Percentiles rank a stretch among this genome's conserved stretches.
These are phyloP conservation scores for Metschnikowia corniflorae DNA, from an alignment of 805 yeast species.

Conservation along the genomic window DNA sequence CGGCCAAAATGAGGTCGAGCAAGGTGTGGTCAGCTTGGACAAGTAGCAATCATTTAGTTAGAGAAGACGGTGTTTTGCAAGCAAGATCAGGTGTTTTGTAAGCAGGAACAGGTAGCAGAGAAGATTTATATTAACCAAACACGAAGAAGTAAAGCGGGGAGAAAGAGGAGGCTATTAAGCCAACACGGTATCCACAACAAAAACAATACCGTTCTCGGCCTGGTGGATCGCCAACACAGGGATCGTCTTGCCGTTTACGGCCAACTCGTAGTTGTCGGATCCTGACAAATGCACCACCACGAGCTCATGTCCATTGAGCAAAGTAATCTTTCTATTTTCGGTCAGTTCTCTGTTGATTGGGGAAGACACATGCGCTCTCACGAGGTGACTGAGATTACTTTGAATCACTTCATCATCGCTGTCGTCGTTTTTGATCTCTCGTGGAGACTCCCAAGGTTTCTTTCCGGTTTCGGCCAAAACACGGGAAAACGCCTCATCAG, in stretches of 20 bases:
- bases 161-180: background rate
- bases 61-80: too few species aligned
- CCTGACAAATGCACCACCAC: conserved; percentile 4
- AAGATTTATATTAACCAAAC: too few species aligned
- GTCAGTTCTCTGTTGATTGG: conserved; percentile 6
- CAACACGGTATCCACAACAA: conserved; percentile 35
- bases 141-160: too few species aligned
- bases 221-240: conserved; percentile 26
- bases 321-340: conserved; percentile 3
- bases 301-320: conserved; percentile 8
- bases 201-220: conserved; percentile 39
- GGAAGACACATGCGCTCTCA: conserved; percentile 53
- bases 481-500: conserved; percentile 47
- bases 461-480: conserved; percentile 42
- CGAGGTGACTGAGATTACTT: conserved; percentile 53
- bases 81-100: too few species aligned
- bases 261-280: conserved; percentile 5
- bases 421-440: conserved; percentile 35
- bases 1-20: conserved; percentile 11
- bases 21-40: conserved; percentile 12
- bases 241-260: conserved; percentile 22
- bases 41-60: too few species aligned
- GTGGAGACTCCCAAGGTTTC: conserved; percentile 87
- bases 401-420: conserved; percentile 38
- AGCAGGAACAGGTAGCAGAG: too few species aligned